Evolutionary conservation across 352 stramenopile species (phyloP).

Genomic region (Globisporangium paddicum): DNA sequence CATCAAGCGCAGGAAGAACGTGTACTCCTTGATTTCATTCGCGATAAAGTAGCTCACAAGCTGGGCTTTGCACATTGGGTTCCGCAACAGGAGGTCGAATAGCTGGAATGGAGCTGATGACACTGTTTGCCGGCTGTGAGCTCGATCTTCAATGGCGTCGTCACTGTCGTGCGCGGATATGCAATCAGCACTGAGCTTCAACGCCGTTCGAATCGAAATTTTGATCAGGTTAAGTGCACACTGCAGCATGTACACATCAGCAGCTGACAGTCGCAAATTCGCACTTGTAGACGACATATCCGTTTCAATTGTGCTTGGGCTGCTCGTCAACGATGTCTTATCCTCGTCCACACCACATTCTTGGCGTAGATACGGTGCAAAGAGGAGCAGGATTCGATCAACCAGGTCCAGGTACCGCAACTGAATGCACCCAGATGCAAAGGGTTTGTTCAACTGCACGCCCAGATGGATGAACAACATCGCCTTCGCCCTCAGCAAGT

Average conservation of each 20-base stretch:
- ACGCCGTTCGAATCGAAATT: slow-evolving; percentile 45
- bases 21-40: slow-evolving; percentile 58
- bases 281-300: background rate
- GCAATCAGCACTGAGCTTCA: slow-evolving; percentile 66
- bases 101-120: slow-evolving; percentile 46
- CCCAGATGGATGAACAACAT: slow-evolving; percentile 62
- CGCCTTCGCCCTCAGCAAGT: slow-evolving; percentile 51
- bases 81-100: slow-evolving; percentile 37
- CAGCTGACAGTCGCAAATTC: slow-evolving; percentile 1
- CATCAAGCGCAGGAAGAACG: slow-evolving; percentile 68
- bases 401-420: slow-evolving; percentile 24
- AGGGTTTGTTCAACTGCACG: slow-evolving; percentile 35
- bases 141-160: slow-evolving; percentile 17
- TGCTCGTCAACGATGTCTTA: background rate
- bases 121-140: slow-evolving; percentile 21
- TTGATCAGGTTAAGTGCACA: slow-evolving; percentile 58
- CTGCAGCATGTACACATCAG: slow-evolving; percentile 52
- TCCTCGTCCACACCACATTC: background rate
- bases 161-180: slow-evolving; percentile 32
- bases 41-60: slow-evolving; percentile 50
- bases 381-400: slow-evolving; percentile 24
- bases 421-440: slow-evolving; percentile 38
- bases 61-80: slow-evolving; percentile 45
- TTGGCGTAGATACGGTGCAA: slow-evolving; percentile 18
- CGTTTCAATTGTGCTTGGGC: background rate